These are phyloP conservation scores for Agrocybe praecox DNA, from an alignment of 768 basidiomycete genomes.

Conservation along the genomic window DNA sequence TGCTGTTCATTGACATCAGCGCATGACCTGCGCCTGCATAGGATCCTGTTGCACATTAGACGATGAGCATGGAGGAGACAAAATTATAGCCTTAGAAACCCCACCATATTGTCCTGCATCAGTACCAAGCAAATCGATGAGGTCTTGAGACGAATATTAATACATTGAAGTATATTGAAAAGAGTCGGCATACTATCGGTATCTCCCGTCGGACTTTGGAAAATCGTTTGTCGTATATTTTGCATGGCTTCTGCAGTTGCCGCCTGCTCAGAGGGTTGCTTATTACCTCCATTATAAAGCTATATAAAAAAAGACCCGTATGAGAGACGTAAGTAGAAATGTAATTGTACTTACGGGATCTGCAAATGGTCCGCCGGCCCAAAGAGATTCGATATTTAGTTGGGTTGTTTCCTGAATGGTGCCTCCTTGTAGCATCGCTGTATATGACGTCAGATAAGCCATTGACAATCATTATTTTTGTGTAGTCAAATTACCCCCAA, in stretches of 20 bases:
- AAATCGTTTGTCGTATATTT: constrained; percentile 56
- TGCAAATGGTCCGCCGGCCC: constrained; percentile 77
- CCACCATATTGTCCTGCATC: constrained; percentile 64
- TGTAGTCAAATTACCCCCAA: constrained; percentile 48
- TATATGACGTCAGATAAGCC: neutral
- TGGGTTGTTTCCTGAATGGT: constrained; percentile 61
- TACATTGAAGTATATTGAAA: neutral
- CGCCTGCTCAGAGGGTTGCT: constrained; percentile 42
- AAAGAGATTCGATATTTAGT: constrained; percentile 76
- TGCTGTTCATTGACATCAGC: constrained; percentile 47
- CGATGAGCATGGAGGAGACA: neutral
- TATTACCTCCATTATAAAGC: constrained; percentile 76
- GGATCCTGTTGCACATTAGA: constrained; percentile 51
- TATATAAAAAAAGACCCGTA: constrained; percentile 15
- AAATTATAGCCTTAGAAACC: no score
- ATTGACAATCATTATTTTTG: neutral
- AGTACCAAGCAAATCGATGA: constrained; percentile 54
- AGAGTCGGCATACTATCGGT: constrained; percentile 46
- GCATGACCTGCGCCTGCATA: constrained; percentile 69
- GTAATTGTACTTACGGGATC: constrained; percentile 46
- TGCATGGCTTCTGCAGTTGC: constrained; percentile 53
- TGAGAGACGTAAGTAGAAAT: neutral
- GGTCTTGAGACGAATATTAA: constrained; percentile 35
- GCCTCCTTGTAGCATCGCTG: constrained; percentile 72
- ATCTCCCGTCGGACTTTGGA: constrained; percentile 58